Evolutionary conservation across 306 rosid genomes (phyloP).

Genomic region (Crotalaria pallida): DNA sequence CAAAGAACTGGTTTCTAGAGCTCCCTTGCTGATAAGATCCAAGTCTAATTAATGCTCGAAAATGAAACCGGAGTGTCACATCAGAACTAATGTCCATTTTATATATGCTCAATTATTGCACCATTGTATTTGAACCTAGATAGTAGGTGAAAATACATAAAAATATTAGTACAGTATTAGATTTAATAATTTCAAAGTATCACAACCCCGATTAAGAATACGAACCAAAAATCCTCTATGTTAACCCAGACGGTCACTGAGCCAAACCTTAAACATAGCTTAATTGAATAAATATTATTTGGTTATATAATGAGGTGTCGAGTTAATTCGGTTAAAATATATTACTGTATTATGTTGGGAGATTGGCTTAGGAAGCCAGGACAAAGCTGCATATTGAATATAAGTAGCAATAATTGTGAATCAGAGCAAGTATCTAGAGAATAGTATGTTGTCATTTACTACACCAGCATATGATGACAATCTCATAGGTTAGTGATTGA

Average conservation of each 20-base stretch:
- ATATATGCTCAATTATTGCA: neutral
- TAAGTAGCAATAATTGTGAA: neutral
- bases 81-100: neutral
- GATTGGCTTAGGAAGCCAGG: neutral
- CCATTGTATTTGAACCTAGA: neutral
- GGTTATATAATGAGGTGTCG: too few relatives aligned
- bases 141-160: neutral
- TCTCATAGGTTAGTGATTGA: neutral
- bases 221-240: too few relatives aligned
- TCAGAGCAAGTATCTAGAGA: too few relatives aligned
- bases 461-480: neutral
- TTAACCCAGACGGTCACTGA: neutral
- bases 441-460: neutral
- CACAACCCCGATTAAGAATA: too few relatives aligned
- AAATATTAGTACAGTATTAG: too few relatives aligned
- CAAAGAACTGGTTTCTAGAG: neutral
- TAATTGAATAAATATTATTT: too few relatives aligned
- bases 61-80: neutral
- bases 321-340: neutral
- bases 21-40: neutral
- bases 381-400: neutral
- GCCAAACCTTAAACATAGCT: neutral
- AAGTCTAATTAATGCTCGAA: neutral
- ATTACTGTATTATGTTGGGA: neutral
- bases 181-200: too few relatives aligned